These are phyloP conservation scores for Brassica carinata DNA, from an alignment of 345 rosid species.

Conservation along the genomic window DNA sequence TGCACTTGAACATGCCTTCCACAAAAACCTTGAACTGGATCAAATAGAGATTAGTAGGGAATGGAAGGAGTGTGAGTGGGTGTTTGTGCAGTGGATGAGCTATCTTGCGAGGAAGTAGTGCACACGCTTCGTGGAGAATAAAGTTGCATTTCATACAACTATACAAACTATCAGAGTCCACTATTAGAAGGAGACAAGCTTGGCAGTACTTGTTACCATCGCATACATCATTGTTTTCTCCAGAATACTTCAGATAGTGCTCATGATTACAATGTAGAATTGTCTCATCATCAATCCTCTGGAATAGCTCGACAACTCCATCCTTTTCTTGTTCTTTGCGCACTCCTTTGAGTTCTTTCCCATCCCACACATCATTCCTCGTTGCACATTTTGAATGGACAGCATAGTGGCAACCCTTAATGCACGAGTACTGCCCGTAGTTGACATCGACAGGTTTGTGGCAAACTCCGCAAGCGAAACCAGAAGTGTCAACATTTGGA, in stretches of 20 bases:
- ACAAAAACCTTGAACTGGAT: neutral
- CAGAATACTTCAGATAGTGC: neutral
- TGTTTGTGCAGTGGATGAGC: neutral
- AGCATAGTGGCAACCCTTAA: neutral
- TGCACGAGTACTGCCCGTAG: neutral
- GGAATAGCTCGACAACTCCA: neutral
- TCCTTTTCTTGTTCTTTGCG: neutral
- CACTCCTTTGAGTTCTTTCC: neutral
- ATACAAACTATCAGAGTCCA: neutral
- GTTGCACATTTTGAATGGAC: slow-evolving; percentile 3
- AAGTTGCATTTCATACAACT: neutral
- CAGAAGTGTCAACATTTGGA: neutral
- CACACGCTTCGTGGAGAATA: neutral
- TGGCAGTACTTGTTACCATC: neutral
- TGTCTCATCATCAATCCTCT: neutral
- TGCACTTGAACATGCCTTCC: neutral
- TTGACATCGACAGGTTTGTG: neutral
- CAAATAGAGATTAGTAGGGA: neutral
- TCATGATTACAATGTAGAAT: slow-evolving; percentile 3
- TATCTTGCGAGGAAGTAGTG: neutral
- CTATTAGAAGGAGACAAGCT: neutral
- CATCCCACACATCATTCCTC: neutral
- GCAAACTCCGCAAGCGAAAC: neutral
- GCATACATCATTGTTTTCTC: neutral
- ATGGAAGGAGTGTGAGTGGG: neutral